A percentile compares a stretch with the other conserved stretches of the same genome.
Evolutionary conservation across 2,329 filamentous ascomycete species (phyloP).

Genomic region (Paracoccidioides brasiliensis): DNA sequence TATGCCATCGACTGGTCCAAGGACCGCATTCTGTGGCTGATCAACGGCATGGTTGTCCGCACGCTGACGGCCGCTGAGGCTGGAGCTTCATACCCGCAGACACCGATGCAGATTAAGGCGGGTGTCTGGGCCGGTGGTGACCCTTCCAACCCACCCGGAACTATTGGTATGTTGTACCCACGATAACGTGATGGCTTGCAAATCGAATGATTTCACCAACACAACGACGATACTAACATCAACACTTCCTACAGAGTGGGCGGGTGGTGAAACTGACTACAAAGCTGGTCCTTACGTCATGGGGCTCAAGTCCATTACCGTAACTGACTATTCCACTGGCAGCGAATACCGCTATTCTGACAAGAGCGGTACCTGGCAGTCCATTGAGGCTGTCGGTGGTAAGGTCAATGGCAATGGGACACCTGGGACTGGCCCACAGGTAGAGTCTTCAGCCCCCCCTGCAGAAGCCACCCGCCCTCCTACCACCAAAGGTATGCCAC

Average conservation of each 20-base stretch:
- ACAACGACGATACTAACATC: neutral
- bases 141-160: conserved; percentile 61
- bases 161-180: conserved; percentile 43
- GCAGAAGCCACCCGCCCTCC: conserved; percentile 44
- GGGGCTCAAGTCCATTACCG: conserved; percentile 60
- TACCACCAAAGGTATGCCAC: conserved; percentile 4
- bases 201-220: too few species aligned
- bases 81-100: conserved; percentile 75
- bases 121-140: conserved; percentile 90
- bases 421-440: conserved; percentile 29
- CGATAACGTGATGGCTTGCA: too few species aligned
- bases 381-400: conserved; percentile 71
- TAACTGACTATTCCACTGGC: conserved; percentile 90
- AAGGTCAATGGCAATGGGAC: conserved; percentile 55
- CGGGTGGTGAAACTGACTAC: conserved; percentile 75
- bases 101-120: conserved; percentile 87
- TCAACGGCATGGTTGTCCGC: conserved; percentile 64
- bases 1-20: conserved; percentile 90
- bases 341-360: conserved; percentile 72
- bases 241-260: conserved; percentile 48
- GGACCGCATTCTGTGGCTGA: conserved; percentile 73
- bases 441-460: conserved; percentile 42
- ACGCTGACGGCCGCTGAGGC: conserved; percentile 59
- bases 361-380: conserved; percentile 62
- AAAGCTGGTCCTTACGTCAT: conserved; percentile 72